Evolutionary conservation across 1,284 basidiomycete species (phyloP), one percentile per base, ranked within the genome.

Genomic region (Mycena citricolor): DNA sequence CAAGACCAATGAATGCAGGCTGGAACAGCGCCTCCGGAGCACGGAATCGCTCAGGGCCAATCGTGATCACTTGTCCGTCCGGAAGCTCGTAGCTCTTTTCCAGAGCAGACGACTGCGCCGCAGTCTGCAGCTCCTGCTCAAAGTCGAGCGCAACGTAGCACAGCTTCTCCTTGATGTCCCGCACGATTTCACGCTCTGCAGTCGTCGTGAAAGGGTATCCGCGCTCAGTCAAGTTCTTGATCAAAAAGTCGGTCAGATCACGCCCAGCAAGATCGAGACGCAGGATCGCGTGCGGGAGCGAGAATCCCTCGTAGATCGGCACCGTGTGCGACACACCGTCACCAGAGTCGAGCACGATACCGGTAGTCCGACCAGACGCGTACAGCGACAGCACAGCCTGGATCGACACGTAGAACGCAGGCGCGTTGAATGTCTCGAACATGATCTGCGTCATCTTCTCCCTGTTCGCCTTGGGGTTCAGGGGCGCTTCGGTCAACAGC

Each of bases 1-100:
- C 86, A 42, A 87, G 77, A 62, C 86, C 87, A 43, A 89, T 71
- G 73, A 90, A 78, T 26, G 80, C 75, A 44, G 86, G 94, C 74
- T 97, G 90, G 92, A 98, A 98, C 62, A 98, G 85, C 29, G 92
- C 92, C 69, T 98, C 94, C 50, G 94, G 93, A 54, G 89, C 86
- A 65, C 94, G 91, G 93, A 97, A 97, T 73, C 86, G 79, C 71
- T 89, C 86, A 68, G 86, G 87, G 52, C 86, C 87, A 57, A 90
- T 86, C 59, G 85, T 88, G 69, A 90, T 88, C 57, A 88, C 84
- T 70, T 89, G 86, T 55, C 87, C 87, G 64, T 90, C 87, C 54
- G 87, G 87, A 50, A 90, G 74, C 71, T 90, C 86, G 74, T 90
- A 90, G 63, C 77, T 82, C 80, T 89, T 90, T 72, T 89, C 86